These are phyloP conservation scores for Pichia nakasei DNA, from an alignment of 805 yeast species.

Conservation along the genomic window DNA sequence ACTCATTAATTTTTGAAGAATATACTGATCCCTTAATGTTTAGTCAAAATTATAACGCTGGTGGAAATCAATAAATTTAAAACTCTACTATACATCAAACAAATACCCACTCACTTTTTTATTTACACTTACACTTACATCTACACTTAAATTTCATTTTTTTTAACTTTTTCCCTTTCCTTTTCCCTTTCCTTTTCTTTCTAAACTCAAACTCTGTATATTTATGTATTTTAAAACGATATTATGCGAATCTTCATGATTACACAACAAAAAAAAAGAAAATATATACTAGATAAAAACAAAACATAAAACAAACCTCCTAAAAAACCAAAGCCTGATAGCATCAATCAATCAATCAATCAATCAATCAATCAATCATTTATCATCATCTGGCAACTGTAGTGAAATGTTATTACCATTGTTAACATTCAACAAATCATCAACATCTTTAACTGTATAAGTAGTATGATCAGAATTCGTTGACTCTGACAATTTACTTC, in stretches of 20 bases:
- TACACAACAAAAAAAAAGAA: too few relatives aligned
- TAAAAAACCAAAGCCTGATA: too few relatives aligned
- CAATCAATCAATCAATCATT: too few relatives aligned
- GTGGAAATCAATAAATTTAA: not conserved
- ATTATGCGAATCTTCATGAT: too few relatives aligned
- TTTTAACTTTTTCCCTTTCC: not conserved
- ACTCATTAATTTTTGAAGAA: constrained; percentile 38
- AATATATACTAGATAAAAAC: too few relatives aligned
- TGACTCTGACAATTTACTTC: not conserved
- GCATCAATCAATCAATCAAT: too few relatives aligned
- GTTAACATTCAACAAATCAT: constrained; percentile 2
- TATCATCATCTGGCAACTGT: constrained; percentile 8
- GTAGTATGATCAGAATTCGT: not conserved
- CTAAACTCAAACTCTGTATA: not conserved
- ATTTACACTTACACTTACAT: too few relatives aligned
- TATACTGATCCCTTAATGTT: constrained; percentile 31
- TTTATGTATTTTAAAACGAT: too few relatives aligned
- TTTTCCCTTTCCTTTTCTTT: not conserved
- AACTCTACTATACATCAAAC: not conserved
- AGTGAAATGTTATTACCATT: constrained; percentile 12
- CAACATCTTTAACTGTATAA: not conserved
- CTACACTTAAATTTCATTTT: too few relatives aligned
- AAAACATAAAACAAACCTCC: not conserved
- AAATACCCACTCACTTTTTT: too few relatives aligned
- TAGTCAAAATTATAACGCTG: constrained; percentile 7